Base-by-base conservation (phyloP, 352 stramenopile genomes). In the Phytopythium oedochilum region DNA sequence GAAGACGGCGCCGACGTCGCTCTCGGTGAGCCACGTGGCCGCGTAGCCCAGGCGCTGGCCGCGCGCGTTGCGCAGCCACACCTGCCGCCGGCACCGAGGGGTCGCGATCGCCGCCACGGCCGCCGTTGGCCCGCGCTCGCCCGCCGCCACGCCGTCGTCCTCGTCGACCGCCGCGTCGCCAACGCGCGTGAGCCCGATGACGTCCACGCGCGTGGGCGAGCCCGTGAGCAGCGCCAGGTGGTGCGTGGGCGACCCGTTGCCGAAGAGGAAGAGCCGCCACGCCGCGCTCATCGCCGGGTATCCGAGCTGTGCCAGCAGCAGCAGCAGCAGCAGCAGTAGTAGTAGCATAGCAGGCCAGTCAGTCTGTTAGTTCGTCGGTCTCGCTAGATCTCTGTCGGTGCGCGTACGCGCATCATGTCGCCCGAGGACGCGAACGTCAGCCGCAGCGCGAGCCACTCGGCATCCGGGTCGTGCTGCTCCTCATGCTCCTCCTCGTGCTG, bases 221-320 rank as follows among this genome's bases (percentile, higher is more conserved):
- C 81, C 83, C 11, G 78, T 88, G 45, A 94, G 78, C 51, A 94
- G 57, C 8, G 71, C 80, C n/a, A 94, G 43, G 40, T 94, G 85
- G 39, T 88, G 78, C 43, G 85, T 94, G 23, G 85, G 85, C 32
- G 82, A 92, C 20, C 85, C 85, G 46, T 94, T 88, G 43, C 85
- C 85, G 43, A 90, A 89, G 4, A 94, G 77, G 55, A 94, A 92
- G 1, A 94, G 62, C 25, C 70, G 66, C 85, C 85, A 94, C n/a
- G 83, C 67, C 2, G 81, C 67, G 10, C 60, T 77, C 75, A 93
- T 92, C 12, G 82, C 63, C 56, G 59, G 32, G 35, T 75, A 67
- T 14, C 82, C 78, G 7, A 84, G 64, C 78, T 91, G 49, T 91
- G 49, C 20, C 51, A 57, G 34, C 18, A 28, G 18, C 36, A 58